Evolutionary conservation across 2,329 filamentous ascomycete species (phyloP).

Genomic region (Ascochyta koolunga): DNA sequence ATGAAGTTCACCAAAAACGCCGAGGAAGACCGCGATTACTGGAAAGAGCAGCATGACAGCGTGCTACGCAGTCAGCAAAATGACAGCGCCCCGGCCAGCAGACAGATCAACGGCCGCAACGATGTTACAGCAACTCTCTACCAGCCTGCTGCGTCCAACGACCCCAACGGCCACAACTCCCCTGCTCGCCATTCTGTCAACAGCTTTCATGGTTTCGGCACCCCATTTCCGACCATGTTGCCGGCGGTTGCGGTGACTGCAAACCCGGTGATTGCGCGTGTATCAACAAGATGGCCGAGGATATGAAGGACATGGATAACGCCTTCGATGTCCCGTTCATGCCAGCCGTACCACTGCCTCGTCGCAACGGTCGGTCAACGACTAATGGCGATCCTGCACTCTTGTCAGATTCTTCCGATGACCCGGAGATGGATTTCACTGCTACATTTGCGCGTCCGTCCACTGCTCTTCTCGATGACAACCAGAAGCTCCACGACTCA

Average conservation of each 20-base stretch:
- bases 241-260: slow-evolving; percentile 36
- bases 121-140: slow-evolving; percentile 11
- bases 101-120: slow-evolving; percentile 15
- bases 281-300: slow-evolving; percentile 37
- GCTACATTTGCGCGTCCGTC: slow-evolving; percentile 24
- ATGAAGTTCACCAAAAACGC: slow-evolving; percentile 5
- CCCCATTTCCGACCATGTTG: slow-evolving; percentile 21
- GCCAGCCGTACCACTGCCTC: slow-evolving; percentile 27
- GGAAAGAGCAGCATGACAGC: slow-evolving; percentile 17
- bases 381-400: slow-evolving; percentile 9
- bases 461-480: slow-evolving; percentile 27
- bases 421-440: slow-evolving; percentile 45
- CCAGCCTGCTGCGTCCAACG: slow-evolving; percentile 4
- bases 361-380: slow-evolving; percentile 9
- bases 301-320: slow-evolving; percentile 15
- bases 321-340: slow-evolving; percentile 27
- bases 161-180: slow-evolving; percentile 2
- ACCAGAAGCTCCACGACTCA: slow-evolving; percentile 24
- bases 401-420: slow-evolving; percentile 19
- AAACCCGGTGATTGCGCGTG: slow-evolving; percentile 42
- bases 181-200: slow-evolving; percentile 16
- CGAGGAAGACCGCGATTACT: slow-evolving; percentile 22
- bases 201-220: slow-evolving; percentile 22
- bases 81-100: slow-evolving; percentile 5
- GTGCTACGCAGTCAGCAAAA: slow-evolving; percentile 11